Percentiles rank a stretch among this genome's conserved stretches.
These are phyloP conservation scores for Meripilus lineatus DNA, from an alignment of 1,284 basidiomycete genomes.

Conservation along the genomic window DNA sequence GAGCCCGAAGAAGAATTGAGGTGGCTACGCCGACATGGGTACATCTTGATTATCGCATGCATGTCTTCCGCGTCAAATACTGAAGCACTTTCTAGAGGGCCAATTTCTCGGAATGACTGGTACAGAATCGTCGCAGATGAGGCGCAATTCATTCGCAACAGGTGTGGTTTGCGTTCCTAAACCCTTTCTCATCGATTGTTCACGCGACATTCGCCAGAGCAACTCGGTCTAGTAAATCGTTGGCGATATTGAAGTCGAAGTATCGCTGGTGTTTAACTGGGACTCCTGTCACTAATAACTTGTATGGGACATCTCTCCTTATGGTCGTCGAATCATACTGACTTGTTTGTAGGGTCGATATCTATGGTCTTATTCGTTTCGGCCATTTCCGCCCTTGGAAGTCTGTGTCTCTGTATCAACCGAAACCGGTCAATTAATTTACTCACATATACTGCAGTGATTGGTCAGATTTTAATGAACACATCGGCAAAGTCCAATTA, in stretches of 20 bases:
- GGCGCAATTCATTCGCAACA: slow-evolving; percentile 66
- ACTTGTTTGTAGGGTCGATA: slow-evolving; percentile 44
- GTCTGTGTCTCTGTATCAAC: slow-evolving; percentile 12
- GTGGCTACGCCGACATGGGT: slow-evolving; percentile 49
- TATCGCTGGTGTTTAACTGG: slow-evolving; percentile 72
- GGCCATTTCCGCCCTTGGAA: slow-evolving; percentile 65
- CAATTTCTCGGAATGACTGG: slow-evolving; percentile 51
- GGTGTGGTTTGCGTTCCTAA: slow-evolving; percentile 31
- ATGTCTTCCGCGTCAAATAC: background rate
- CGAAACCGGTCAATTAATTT: background rate
- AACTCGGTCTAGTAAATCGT: slow-evolving; percentile 52
- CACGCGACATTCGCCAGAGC: slow-evolving; percentile 27
- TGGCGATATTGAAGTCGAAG: slow-evolving; percentile 52
- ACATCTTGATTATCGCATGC: slow-evolving; percentile 12
- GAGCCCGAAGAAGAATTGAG: slow-evolving; percentile 40
- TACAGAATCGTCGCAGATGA: slow-evolving; percentile 64
- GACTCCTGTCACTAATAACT: slow-evolving; percentile 64
- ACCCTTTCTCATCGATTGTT: background rate
- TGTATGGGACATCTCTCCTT: slow-evolving; percentile 34
- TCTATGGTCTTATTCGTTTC: slow-evolving; percentile 65
- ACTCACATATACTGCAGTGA: slow-evolving; percentile 28
- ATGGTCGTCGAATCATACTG: background rate
- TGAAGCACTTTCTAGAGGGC: slow-evolving; percentile 35
- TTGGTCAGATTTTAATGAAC: slow-evolving; percentile 53
- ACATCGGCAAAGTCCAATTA: slow-evolving; percentile 50